Evolutionary conservation across 305 asterid genomes (phyloP).

Genomic region (Solanum aculeatissimum): DNA sequence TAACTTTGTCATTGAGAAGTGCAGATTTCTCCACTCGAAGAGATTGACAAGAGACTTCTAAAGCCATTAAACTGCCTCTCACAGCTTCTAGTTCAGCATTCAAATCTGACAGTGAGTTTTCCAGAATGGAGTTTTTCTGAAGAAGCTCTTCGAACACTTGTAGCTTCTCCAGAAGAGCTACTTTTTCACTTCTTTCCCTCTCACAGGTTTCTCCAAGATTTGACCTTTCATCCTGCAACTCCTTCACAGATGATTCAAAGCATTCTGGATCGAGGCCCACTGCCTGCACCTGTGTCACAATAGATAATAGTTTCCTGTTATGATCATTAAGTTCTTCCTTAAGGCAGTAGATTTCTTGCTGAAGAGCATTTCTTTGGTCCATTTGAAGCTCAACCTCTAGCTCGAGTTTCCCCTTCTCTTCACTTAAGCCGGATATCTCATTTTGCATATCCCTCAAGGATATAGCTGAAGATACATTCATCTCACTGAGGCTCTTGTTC

Average conservation of each 20-base stretch:
- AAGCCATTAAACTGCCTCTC: conserved; percentile 49
- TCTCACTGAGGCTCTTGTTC: conserved; percentile 53
- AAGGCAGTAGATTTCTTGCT: conserved; percentile 91
- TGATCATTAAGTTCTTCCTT: conserved; percentile 75
- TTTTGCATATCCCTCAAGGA: conserved; percentile 58
- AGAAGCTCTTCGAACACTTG: conserved; percentile 68
- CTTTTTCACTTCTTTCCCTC: conserved; percentile 55
- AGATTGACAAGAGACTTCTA: conserved; percentile 60
- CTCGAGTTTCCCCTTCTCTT: conserved; percentile 59
- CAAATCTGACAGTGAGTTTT: conserved; percentile 72
- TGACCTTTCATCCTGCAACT: conserved; percentile 52
- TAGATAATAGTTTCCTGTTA: conserved; percentile 39
- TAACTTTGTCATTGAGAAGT: conserved; percentile 53
- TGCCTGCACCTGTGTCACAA: conserved; percentile 61
- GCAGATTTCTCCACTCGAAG: conserved; percentile 56
- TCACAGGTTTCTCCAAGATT: conserved; percentile 41
- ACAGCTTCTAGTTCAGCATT: conserved; percentile 75
- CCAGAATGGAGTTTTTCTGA: conserved; percentile 76
- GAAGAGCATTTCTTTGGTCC: conserved; percentile 89
- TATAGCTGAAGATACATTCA: conserved; percentile 48
- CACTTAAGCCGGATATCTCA: conserved; percentile 52
- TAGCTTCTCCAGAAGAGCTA: conserved; percentile 59
- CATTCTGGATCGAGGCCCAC: conserved; percentile 59
- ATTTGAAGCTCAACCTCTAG: conserved; percentile 86
- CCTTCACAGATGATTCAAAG: conserved; percentile 52